A percentile compares a stretch with the other conserved stretches of the same genome.
phyloP scores from a whole-genome alignment of 768 basidiomycete species.

The Candolleomyces eurysporus region DNA sequence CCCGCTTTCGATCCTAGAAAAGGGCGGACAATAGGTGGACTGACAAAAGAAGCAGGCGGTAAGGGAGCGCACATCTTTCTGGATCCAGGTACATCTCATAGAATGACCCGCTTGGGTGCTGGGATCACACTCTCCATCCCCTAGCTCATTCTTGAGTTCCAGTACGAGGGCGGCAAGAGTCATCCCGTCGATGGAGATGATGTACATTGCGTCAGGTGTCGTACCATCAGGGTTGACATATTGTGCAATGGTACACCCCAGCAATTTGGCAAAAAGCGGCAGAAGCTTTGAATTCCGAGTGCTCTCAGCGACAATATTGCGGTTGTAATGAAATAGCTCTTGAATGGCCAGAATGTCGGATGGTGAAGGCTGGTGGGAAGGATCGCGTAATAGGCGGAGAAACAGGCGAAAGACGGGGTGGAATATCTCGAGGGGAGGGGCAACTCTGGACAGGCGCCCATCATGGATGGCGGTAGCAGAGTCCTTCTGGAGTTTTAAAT shows the following conservation, averaged over 20 bases:
- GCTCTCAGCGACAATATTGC: background rate
- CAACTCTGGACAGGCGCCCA: constrained; percentile 9
- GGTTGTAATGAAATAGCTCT: background rate
- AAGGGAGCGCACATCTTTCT: constrained; percentile 3
- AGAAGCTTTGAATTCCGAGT: background rate
- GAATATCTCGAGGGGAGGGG: constrained; percentile 24
- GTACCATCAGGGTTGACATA: background rate
- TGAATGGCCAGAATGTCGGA: background rate
- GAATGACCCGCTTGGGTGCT: constrained; percentile 26
- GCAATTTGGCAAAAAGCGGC: background rate
- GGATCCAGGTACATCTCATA: constrained; percentile 13
- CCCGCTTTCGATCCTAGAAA: background rate
- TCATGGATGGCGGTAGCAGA: constrained; percentile 10
- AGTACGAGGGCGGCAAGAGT: constrained; percentile 6
- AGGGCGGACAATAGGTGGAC: background rate
- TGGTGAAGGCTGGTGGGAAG: background rate
- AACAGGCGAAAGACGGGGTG: constrained; percentile 27
- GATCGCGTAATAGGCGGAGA: constrained; percentile 13
- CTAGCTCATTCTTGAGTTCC: constrained; percentile 24
- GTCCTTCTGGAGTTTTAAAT: background rate
- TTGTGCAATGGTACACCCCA: background rate
- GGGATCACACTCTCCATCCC: constrained; percentile 27
- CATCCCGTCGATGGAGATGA: background rate
- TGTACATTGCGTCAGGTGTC: background rate
- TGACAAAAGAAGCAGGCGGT: background rate